Evolutionary conservation across 2,329 filamentous ascomycete genomes (phyloP), one percentile per base, ranked within the genome.

Genomic region (Exophiala spinifera): DNA sequence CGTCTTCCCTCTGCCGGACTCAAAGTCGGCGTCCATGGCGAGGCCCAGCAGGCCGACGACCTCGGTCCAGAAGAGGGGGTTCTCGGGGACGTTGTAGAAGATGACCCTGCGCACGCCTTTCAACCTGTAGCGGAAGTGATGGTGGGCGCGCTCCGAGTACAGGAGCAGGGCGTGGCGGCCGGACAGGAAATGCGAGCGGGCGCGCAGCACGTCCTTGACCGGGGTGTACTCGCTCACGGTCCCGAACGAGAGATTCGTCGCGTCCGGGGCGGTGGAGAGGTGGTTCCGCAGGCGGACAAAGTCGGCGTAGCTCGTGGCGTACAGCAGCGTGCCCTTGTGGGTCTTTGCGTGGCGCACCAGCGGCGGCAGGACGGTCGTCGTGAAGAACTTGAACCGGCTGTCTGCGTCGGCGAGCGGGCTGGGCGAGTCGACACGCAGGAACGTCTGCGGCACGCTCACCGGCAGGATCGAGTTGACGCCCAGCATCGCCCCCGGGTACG

Each of bases 111-210:
- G 86, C 13, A 94, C 90, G 19, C 94, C 94, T 33, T 84, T 81
- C 50, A 99, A 79, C 62, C 83, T 81, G 67, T 94, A 91, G n/a
- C 94, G 81, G 46, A 90, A 84, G 78, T 97, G 97, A 72, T 99
- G 94, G 72, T 99, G 94, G n/a, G 91, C 89, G 55, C 94, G 85
- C 70, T 95, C 92, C 1, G 91, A 95, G 73, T 97, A 99, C 14
- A 99, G 76, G 36, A 99, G 73, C 15, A 97, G 80, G 17, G 84
- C 84, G 68, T 96, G 88, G 14, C 91, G 80, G 4, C 91, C 94
- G 36, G 78, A 87, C 61, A 90, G 75, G 72, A 99, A 97, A 68
- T 96, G 89, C 11, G 88, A 91, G 20, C 92, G 81, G 7, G 92
- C 90, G 36, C 92, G 84, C 39, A 89, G 86, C 25, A 91, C 86